These are phyloP conservation scores for Sesbania bispinosa DNA, from an alignment of 306 rosid species.

Conservation along the genomic window DNA sequence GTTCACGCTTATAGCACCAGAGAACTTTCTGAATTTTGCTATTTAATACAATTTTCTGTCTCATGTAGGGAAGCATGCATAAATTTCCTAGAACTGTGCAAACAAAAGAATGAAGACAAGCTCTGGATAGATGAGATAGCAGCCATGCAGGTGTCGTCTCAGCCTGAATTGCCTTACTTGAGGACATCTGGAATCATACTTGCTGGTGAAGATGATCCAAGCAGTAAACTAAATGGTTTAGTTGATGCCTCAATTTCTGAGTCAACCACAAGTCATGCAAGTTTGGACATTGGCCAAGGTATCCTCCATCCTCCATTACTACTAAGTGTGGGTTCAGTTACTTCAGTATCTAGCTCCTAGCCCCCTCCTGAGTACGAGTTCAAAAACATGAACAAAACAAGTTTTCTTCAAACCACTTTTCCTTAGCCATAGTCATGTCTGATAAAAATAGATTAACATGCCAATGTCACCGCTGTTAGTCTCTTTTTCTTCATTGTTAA, in stretches of 20 bases:
- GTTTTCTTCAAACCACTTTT: not conserved
- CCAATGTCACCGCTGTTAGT: not conserved
- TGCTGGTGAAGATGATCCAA: constrained; percentile 79
- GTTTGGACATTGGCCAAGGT: constrained; percentile 81
- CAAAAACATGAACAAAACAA: not conserved
- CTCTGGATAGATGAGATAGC: constrained; percentile 94
- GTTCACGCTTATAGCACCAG: not conserved
- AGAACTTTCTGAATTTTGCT: constrained; percentile 2
- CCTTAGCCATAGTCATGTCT: not conserved
- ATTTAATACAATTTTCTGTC: constrained; percentile 8
- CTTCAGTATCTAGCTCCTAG: not conserved
- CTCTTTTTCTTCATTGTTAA: not conserved
- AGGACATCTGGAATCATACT: constrained; percentile 83
- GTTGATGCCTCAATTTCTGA: constrained; percentile 56
- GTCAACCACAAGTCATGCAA: constrained; percentile 80
- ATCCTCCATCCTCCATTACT: constrained; percentile 37
- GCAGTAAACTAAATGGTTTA: constrained; percentile 47
- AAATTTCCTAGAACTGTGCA: constrained; percentile 79
- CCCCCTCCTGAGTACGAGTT: not conserved
- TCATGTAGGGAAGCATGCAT: constrained; percentile 87
- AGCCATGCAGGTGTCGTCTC: constrained; percentile 84
- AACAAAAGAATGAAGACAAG: constrained; percentile 91
- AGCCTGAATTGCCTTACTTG: constrained; percentile 66
- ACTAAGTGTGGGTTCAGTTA: not conserved
- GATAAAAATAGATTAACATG: not conserved